Evolutionary conservation across 1,284 basidiomycete species (phyloP).

Genomic region (Ceratobasidium sp.): DNA sequence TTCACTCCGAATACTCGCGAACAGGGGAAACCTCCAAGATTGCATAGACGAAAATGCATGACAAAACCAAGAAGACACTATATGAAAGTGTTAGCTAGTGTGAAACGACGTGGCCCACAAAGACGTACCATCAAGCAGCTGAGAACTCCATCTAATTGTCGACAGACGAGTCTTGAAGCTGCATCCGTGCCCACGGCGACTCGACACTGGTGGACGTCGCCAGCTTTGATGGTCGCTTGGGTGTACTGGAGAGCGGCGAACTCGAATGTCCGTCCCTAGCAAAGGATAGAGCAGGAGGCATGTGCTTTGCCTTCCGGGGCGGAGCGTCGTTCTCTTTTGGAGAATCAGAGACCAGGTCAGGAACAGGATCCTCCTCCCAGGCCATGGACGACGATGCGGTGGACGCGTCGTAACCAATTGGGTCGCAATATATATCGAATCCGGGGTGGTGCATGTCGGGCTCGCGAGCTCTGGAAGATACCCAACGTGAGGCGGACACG

Average conservation of each 20-base stretch:
- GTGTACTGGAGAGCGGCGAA: slow-evolving; percentile 18
- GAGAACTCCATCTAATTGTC: neutral
- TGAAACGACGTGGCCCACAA: neutral
- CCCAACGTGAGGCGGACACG: slow-evolving; percentile 13
- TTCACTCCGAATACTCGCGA: neutral
- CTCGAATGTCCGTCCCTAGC: slow-evolving; percentile 5
- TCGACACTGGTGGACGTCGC: slow-evolving; percentile 19
- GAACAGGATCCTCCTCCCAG: slow-evolving; percentile 29
- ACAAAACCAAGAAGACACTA: slow-evolving; percentile 12
- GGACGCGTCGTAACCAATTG: slow-evolving; percentile 37
- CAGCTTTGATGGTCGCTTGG: slow-evolving; percentile 24
- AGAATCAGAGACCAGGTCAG: slow-evolving; percentile 29
- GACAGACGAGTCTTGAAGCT: slow-evolving; percentile 8
- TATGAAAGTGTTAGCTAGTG: slow-evolving; percentile 8
- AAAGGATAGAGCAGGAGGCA: slow-evolving; percentile 20
- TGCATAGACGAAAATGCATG: slow-evolving; percentile 17
- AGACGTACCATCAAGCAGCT: slow-evolving; percentile 18
- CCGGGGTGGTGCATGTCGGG: slow-evolving; percentile 37
- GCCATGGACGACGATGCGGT: slow-evolving; percentile 3
- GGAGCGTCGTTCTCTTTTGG: slow-evolving; percentile 31
- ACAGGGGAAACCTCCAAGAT: slow-evolving; percentile 20
- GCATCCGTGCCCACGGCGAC: slow-evolving; percentile 38
- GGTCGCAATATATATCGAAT: slow-evolving; percentile 39
- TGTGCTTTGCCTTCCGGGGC: slow-evolving; percentile 24
- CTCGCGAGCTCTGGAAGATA: slow-evolving; percentile 10